Evolutionary conservation across 2,329 filamentous ascomycete species (phyloP).

Genomic region (Fusarium sp.): DNA sequence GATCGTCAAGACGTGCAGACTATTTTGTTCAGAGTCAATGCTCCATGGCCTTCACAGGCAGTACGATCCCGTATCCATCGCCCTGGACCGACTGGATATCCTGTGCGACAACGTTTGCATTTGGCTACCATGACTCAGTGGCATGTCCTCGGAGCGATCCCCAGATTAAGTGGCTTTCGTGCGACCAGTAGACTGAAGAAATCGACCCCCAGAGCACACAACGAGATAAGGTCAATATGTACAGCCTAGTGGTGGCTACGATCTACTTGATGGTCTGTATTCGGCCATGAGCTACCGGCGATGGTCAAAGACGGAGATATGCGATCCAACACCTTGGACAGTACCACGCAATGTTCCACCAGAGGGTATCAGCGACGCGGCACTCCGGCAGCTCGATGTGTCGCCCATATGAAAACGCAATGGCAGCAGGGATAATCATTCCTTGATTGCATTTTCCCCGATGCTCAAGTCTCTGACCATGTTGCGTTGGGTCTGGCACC

Average conservation of each 20-base stretch:
- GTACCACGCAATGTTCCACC: not conserved
- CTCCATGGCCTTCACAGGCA: not conserved
- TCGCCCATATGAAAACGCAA: too few species aligned
- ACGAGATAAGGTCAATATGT: not conserved
- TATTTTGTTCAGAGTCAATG: not conserved
- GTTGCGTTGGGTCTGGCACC: fast-evolving
- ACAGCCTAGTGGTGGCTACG: not conserved
- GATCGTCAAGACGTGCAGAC: not conserved
- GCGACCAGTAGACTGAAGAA: not conserved
- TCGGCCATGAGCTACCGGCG: not conserved
- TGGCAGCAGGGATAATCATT: too few species aligned
- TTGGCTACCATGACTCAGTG: fast-evolving
- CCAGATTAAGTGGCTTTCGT: not conserved
- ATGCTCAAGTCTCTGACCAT: not conserved
- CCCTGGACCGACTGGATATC: not conserved
- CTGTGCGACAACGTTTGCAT: not conserved
- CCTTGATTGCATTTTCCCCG: not conserved
- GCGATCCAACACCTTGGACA: not conserved
- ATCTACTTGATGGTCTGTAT: not conserved
- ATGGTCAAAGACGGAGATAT: not conserved
- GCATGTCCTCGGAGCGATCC: too few species aligned
- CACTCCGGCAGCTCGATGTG: not conserved
- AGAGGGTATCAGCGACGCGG: not conserved
- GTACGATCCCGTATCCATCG: not conserved
- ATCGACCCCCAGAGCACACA: not conserved